Base-by-base conservation (phyloP, 2,329 filamentous ascomycete genomes). In the Elsinoe fawcettii region DNA sequence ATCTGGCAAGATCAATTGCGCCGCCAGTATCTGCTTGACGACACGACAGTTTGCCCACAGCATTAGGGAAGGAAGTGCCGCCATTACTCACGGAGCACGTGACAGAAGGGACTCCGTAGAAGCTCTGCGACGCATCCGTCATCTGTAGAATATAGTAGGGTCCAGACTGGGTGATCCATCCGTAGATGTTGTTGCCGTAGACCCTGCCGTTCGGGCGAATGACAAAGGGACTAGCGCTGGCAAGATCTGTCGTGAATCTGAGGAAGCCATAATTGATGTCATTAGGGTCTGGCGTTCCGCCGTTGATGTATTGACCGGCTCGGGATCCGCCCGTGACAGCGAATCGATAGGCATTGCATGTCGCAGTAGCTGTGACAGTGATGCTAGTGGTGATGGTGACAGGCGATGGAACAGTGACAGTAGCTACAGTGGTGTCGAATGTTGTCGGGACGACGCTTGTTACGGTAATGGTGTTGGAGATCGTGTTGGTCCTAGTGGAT, bases 331-430 rank as follows among this genome's bases (percentile, higher is more conserved):
- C 18, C 4, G 20, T 20, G 22, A 46, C 41, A 2, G 23, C 41
- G n/a, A 46, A 46, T 25, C 14, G 23, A 20, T 46, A 46, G 22
- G 41, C 41, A 46, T 46, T 46, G 41, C 41, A 46, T 46, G 41
- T 46, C 23, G 41, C 20, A 1, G 41, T 46, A 14, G 23, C 41
- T 2, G 22, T 25, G 5, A 46, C 39, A 23, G 39, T 43, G 11
- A 22, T 20, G 20, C 11, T 20, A 20, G 39, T 43, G 2, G n/a
- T 43, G 9, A 20, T 18, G 5, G 39, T 43, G 12, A 20, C 22
- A 11, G 18, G n/a, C 16, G 39, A 43, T 16, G 39, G 18, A 4
- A 22, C 16, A 7, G 20, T 43, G 39, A 43, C 20, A 20, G 39
- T 43, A 20, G 41, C n/a, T 5, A 25, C n/a, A 9, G 41, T 46